Base-by-base conservation (phyloP, 768 basidiomycete genomes). In the Dentipellis sp. region DNA sequence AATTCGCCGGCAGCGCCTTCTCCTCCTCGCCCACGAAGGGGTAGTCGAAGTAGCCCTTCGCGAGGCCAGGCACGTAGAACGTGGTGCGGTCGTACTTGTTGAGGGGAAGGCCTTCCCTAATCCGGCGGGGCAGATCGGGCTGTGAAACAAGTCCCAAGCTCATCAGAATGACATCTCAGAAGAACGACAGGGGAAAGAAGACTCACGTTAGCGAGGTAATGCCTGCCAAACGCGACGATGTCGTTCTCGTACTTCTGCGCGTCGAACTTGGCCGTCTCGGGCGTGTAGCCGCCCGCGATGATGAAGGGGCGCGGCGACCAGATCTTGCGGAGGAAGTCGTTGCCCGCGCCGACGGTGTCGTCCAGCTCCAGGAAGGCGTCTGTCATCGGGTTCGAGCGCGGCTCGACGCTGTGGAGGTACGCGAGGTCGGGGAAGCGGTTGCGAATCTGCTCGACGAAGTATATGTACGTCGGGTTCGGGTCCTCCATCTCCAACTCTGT, bases 291-390 rank as follows among this genome's bases (percentile, higher is more conserved):
- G 12, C 64, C 65, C 16, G 65, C 62, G 45, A 53, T 51, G 46
- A 68, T 59, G 29, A 67, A 57, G 34, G 58, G 54, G 34, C 58
- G 48, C 17, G 53, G 57, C 2, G 19, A 17, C 62, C 59, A 62
- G 10, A 67, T 73, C 73, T 53, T 45, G 12, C 59, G 49, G 3
- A 62, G 47, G 52, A 62, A 62, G 52, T 62, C 62, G 36, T 60
- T 68, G 42, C 42, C 42, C 14, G n/a, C 16, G n/a, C 42, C 42
- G 42, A 45, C 42, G 14, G 9, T 19, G 42, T 16, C n/a, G n/a
- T 16, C 16, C 17, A 22, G 17, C 11, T 49, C 48, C 14, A 14
- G 22, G 29, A 22, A 22, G 8, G 8, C 14, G 48, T 49, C 48
- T 7, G 17, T 10, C 6, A 22, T 10, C 5, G 17, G 17, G 14